Percentiles rank a stretch among this genome's conserved stretches.
phyloP scores from a whole-genome alignment of 345 rosid species.

The Gossypium ekmanianum region DNA sequence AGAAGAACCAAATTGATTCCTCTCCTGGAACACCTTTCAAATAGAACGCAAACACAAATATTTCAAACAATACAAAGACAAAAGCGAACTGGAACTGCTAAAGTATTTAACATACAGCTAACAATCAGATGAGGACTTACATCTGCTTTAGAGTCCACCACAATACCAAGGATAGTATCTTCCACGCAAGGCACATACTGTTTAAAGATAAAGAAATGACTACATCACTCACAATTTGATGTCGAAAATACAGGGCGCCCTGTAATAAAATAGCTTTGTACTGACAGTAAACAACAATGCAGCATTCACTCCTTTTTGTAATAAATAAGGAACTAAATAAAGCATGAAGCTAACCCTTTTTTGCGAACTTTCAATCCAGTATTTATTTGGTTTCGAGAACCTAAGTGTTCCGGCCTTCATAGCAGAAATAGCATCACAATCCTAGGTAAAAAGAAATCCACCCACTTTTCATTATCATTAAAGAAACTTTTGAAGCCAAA shows the following conservation, averaged over 20 bases:
- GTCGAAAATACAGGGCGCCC: not conserved
- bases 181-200: slow-evolving; percentile 73
- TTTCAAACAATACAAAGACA: not conserved
- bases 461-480: not conserved
- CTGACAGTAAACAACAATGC: not conserved
- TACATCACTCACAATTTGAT: not conserved
- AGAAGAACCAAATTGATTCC: not conserved
- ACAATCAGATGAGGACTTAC: slow-evolving; percentile 37
- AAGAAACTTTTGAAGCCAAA: not conserved
- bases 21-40: not conserved
- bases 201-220: slow-evolving; percentile 14
- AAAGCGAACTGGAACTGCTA: not conserved
- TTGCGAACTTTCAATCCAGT: slow-evolving; percentile 77
- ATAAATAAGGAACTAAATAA: not conserved
- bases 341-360: slow-evolving; percentile 52
- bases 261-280: not conserved
- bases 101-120: not conserved
- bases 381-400: slow-evolving; percentile 68
- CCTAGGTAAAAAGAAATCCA: slow-evolving; percentile 33
- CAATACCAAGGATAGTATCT: slow-evolving; percentile 78
- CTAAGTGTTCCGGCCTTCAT: slow-evolving; percentile 70
- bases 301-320: not conserved
- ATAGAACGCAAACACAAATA: not conserved
- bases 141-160: slow-evolving; percentile 69
- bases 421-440: slow-evolving; percentile 60